Conservation (phyloP, 768 basidiomycete genomes). For the Lyophyllum shimeji region DNA sequence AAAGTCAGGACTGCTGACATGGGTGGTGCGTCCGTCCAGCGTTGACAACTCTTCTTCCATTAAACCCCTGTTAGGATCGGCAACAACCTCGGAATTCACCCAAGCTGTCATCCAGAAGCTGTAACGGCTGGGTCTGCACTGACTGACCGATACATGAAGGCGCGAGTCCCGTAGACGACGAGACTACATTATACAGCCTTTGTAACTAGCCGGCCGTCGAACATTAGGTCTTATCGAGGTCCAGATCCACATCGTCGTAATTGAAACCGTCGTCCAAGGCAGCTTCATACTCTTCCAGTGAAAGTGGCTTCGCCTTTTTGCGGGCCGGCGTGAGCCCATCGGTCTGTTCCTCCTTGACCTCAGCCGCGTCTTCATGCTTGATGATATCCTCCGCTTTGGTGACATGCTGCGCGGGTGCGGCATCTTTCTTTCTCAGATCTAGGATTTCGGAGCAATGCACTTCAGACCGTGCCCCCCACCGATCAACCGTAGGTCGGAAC, state of each 20-base stretch:
- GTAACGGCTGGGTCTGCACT: slow-evolving; percentile 23
- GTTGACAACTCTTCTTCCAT: background rate
- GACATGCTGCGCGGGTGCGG: slow-evolving; percentile 11
- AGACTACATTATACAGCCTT: slow-evolving; percentile 16
- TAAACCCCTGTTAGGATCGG: slow-evolving; percentile 53
- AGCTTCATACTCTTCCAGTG: slow-evolving; percentile 55
- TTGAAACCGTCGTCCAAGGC: slow-evolving; percentile 44
- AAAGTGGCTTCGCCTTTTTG: slow-evolving; percentile 42
- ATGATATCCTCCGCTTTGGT: slow-evolving; percentile 14
- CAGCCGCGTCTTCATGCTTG: slow-evolving; percentile 14
- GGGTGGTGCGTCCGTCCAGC: slow-evolving; percentile 64
- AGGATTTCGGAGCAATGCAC: slow-evolving; percentile 72
- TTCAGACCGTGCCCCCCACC: slow-evolving; percentile 85
- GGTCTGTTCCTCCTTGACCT: slow-evolving; percentile 14
- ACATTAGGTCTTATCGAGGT: slow-evolving; percentile 18
- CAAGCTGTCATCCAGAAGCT: slow-evolving; percentile 85
- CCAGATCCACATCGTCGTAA: slow-evolving; percentile 46
- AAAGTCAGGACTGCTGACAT: slow-evolving; percentile 93
- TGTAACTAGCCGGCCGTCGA: slow-evolving; percentile 13
- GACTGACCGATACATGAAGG: background rate
- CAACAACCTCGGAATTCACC: slow-evolving; percentile 95
- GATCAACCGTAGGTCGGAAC: slow-evolving; percentile 79
- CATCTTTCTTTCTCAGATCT: slow-evolving; percentile 42
- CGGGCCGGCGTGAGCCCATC: slow-evolving; percentile 19
- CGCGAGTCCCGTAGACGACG: slow-evolving; percentile 16